Evolutionary conservation across 139 green algal species (phyloP), one percentile per base, ranked within the genome.

Genomic region (Protoeuglena noctilucae): DNA sequence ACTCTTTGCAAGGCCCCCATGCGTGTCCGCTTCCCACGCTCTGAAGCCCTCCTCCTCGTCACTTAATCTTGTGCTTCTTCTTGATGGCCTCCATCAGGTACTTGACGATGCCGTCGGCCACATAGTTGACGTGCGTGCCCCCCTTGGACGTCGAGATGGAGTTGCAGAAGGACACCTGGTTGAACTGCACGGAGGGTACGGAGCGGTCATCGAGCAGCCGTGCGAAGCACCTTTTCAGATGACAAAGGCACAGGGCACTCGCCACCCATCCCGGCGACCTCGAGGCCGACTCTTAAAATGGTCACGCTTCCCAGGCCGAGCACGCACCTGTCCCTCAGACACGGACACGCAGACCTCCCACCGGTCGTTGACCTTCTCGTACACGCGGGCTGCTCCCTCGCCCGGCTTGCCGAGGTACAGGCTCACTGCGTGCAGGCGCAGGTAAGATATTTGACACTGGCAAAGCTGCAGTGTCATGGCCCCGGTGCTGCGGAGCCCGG

Each of bases 41-140:
- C n/a, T n/a, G n/a, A n/a, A n/a, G n/a, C 56, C 50, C 27, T 68
- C 62, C 17, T 40, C 51, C 22, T 75, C n/a, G n/a, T n/a, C n/a
- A n/a, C n/a, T n/a, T n/a, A n/a, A n/a, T 84, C 70, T 95, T 95
- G 73, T 86, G 81, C 78, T 96, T 98, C 73, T 99, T 99, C 60
- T 74, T 83, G 50, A 94, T 77, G 47, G 76, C 80, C 61, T 93
- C 84, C 21, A 78, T 58, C 19, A 95, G 52, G 25, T 79, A 78
- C 76, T 86, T 78, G 40, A 58, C 74, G 30, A 96, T 64, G 63
- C 96, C 83, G 58, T 96, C 83, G 1, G 85, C 69, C 16, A 99
- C 53, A 45, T 86, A 73, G 60, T 93, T 84, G 30, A 97, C 92
- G 66, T 99, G 92, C 0, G 88, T 98, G 40, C 92, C 92, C 22